Conservation (phyloP, 1,284 basidiomycete genomes). For the Phellinidium pouzarii region DNA sequence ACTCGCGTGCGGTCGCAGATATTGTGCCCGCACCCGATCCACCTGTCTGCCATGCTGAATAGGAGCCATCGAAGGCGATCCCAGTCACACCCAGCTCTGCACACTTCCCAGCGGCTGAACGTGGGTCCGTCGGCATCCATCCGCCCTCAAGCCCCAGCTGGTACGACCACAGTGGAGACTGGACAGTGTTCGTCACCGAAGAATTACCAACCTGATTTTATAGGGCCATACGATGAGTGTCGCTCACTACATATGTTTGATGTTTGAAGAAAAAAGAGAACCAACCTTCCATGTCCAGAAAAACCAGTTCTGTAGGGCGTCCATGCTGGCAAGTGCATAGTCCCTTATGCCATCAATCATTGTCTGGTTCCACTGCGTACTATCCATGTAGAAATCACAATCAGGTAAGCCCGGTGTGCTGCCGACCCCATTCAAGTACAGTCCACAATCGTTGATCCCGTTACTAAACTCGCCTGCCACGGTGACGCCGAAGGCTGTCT, state of each 20-base stretch:
- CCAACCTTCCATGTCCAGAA: slow-evolving; percentile 49
- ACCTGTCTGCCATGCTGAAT: slow-evolving; percentile 71
- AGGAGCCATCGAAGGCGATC: slow-evolving; percentile 49
- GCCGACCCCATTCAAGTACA: slow-evolving; percentile 41
- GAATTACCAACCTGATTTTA: slow-evolving; percentile 41
- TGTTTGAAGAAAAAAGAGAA: background rate
- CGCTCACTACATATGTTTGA: background rate
- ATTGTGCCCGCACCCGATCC: slow-evolving; percentile 65
- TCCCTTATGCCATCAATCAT: slow-evolving; percentile 29
- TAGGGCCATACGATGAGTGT: slow-evolving; percentile 17
- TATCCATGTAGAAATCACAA: slow-evolving; percentile 36
- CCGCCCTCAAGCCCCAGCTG: slow-evolving; percentile 46
- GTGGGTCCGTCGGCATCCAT: slow-evolving; percentile 79
- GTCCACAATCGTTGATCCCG: slow-evolving; percentile 43
- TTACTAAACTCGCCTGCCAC: slow-evolving; percentile 45
- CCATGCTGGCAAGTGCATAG: slow-evolving; percentile 36
- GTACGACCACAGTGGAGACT: slow-evolving; percentile 45
- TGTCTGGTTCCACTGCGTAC: slow-evolving; percentile 29
- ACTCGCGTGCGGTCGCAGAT: slow-evolving; percentile 37
- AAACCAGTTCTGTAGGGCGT: slow-evolving; percentile 43
- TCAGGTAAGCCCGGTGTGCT: slow-evolving; percentile 30
- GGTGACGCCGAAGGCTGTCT: slow-evolving; percentile 40
- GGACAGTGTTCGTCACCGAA: slow-evolving; percentile 30
- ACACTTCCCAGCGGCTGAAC: slow-evolving; percentile 63
- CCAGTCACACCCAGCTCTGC: slow-evolving; percentile 41